A percentile compares a stretch with the other conserved stretches of the same genome.
Evolutionary conservation across 2,329 filamentous ascomycete genomes (phyloP).

Genomic region (Rugonectria rugulosa): DNA sequence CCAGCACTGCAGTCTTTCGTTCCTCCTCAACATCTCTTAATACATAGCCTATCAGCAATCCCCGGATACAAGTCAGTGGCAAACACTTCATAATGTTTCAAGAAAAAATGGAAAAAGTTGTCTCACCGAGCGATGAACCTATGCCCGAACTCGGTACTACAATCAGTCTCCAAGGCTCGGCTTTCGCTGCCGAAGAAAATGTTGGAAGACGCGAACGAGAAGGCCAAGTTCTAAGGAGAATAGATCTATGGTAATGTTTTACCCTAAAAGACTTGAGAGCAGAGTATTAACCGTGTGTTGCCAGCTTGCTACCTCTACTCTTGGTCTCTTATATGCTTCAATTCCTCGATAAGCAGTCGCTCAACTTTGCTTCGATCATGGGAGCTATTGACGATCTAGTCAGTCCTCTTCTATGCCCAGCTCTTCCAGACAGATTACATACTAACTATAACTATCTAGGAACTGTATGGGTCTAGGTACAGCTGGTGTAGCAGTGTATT

Average conservation of each 20-base stretch:
- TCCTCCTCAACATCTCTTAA: too few relatives aligned
- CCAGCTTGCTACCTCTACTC: constrained; percentile 28
- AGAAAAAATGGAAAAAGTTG: constrained; percentile 20
- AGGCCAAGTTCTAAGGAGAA: constrained; percentile 17
- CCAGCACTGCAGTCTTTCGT: too few relatives aligned
- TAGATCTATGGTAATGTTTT: constrained; percentile 24
- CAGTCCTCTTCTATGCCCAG: accelerated
- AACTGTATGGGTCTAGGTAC: constrained; percentile 26
- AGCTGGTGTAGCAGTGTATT: constrained; percentile 34
- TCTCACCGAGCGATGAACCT: constrained; percentile 1
- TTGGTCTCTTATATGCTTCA: constrained; percentile 35
- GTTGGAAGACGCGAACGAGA: neutral
- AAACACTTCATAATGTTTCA: neutral
- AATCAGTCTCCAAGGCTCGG: constrained; percentile 25
- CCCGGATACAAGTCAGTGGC: too few relatives aligned
- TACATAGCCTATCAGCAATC: too few relatives aligned
- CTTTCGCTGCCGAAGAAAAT: constrained; percentile 16
- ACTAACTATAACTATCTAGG: constrained; percentile 5
- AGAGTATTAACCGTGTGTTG: neutral
- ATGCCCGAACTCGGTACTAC: constrained; percentile 23
- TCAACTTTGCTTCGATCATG: constrained; percentile 36
- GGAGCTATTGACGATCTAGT: constrained; percentile 33
- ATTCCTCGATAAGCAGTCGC: constrained; percentile 36
- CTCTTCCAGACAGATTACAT: neutral
- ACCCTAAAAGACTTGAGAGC: too few relatives aligned